Evolutionary conservation across 2,329 filamentous ascomycete genomes (phyloP).

Genomic region (Exophiala bonariae): DNA sequence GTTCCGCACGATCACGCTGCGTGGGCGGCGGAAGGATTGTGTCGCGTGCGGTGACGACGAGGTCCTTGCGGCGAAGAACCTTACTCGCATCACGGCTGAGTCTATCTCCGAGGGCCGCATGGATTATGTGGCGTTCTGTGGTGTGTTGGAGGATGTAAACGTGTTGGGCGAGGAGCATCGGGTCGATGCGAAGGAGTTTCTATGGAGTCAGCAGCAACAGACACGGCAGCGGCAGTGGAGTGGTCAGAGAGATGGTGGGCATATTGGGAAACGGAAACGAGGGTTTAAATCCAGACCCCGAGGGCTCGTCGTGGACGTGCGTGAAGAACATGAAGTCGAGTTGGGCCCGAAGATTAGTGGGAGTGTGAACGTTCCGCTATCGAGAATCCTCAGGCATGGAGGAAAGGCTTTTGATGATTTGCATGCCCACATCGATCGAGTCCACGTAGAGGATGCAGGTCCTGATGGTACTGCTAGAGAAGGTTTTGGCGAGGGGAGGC

Average conservation of each 20-base stretch:
- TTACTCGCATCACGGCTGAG: constrained; percentile 62
- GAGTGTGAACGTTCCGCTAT: constrained; percentile 62
- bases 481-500: background rate
- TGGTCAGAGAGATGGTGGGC: background rate
- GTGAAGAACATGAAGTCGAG: constrained; percentile 81
- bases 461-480: too few relatives aligned
- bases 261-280: constrained; percentile 9
- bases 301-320: constrained; percentile 73
- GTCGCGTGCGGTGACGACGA: constrained; percentile 70
- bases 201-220: constrained; percentile 31
- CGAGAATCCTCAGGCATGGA: constrained; percentile 36
- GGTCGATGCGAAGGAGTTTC: constrained; percentile 65
- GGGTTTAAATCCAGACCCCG: too few relatives aligned
- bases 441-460: too few relatives aligned
- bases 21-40: constrained; percentile 68
- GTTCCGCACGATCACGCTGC: constrained; percentile 76
- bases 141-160: constrained; percentile 56
- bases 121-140: constrained; percentile 87
- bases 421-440: background rate
- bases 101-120: constrained; percentile 65
- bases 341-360: constrained; percentile 70
- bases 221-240: constrained; percentile 24
- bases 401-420: constrained; percentile 16
- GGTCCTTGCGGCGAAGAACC: constrained; percentile 60
- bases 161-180: constrained; percentile 65